Evolutionary conservation across 768 basidiomycete species (phyloP), one percentile per base, ranked within the genome.

Genomic region (Mycena crocata): DNA sequence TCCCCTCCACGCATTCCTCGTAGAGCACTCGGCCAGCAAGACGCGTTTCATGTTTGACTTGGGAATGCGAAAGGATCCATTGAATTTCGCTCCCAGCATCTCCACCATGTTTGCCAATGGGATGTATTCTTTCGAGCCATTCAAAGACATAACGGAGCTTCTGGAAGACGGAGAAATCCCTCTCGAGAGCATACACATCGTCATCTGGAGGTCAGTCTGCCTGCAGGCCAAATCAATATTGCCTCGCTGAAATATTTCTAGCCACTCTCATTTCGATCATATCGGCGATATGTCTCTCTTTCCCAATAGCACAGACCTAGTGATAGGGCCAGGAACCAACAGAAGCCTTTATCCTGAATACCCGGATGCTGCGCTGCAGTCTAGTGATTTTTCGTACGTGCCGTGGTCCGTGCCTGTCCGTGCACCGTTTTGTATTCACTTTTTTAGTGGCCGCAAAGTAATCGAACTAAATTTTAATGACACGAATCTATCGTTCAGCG

Each of bases 311-410:
- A 64, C 62, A 3, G 40, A 65, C 19, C 57, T 68, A n/a, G 67
- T 71, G 23, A 58, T 68, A 32, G 64, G 60, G 32, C 49, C 63
- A 1, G 57, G 64, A n/a, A 68, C 70, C 14, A 57, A 71, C 49
- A 37, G 49, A 40, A 51, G 62, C 35, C 52, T 62, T 24, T 71
- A 58, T 49, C 70, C 67, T 15, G 62, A 64, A n/a, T 50, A 57
- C n/a, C 66, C 67, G 28, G 56, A 68, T 17, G 37, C 42, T 24
- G 32, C 57, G 2, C 42, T 68, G 24, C 55, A 50, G 32, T 45
- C 58, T 21, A 71, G 70, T 35, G 66, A 71, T 59, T 61, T 71
- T 49, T 59, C 54, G 70, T 71, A 62, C 37, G 70, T 57, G 39
- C 40, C n/a, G n/a, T n/a, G n/a, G n/a, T n/a, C n/a, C n/a, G n/a